Conservation (phyloP, 148 eudicot genomes). For the Arbutus unedo region DNA sequence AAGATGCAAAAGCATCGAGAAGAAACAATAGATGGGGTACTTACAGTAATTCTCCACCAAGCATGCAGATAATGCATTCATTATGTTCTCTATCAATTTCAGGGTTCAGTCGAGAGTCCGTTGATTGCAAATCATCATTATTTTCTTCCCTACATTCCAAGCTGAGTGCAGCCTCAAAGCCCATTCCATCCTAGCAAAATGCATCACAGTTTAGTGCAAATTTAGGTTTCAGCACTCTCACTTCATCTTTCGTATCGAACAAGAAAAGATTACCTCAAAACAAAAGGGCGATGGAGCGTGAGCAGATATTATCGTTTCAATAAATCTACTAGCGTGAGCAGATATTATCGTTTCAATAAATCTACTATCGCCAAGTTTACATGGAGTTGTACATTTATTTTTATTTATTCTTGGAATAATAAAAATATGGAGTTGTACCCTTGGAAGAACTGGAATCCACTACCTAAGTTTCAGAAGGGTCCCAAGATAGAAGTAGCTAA, state of each 20-base stretch:
- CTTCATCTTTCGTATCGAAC: neutral
- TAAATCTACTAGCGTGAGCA: no score
- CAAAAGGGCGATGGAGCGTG: neutral
- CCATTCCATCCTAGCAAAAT: conserved; percentile 9
- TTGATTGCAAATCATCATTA: neutral
- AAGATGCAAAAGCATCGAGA: conserved; percentile 8
- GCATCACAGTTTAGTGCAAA: neutral
- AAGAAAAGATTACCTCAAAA: neutral
- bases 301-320: neutral
- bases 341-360: no score
- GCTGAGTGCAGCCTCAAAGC: conserved; percentile 1
- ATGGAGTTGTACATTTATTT: no score
- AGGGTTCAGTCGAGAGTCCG: neutral
- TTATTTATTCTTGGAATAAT: no score
- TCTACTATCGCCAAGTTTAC: no score
- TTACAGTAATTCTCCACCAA: conserved; percentile 28
- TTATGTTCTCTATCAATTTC: conserved; percentile 5
- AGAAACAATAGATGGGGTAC: conserved; percentile 7
- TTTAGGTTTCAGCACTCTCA: neutral
- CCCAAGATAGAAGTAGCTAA: neutral
- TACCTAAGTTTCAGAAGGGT: neutral
- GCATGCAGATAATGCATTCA: conserved; percentile 20
- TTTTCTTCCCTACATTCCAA: conserved; percentile 1
- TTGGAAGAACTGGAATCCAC: neutral
- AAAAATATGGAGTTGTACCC: neutral